Evolutionary conservation across 495 filamentous ascomycete genomes (phyloP), one percentile per base, ranked within the genome.

Genomic region (Usnea hakonensis): DNA sequence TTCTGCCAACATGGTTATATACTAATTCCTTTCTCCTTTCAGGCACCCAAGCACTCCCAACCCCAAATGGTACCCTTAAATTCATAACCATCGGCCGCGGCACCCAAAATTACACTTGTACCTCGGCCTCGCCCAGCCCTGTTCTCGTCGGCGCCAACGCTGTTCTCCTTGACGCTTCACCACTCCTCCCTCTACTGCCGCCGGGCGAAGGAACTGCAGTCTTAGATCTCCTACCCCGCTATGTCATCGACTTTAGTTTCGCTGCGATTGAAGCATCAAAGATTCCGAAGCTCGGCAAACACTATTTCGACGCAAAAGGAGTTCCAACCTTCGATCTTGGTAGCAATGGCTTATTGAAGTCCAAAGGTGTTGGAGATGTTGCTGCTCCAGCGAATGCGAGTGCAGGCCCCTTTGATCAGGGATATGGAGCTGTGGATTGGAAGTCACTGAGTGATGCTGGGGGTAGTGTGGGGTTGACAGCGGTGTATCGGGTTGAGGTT

Each of bases 21-120:
- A 44, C n/a, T 19, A 32, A 28, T 21, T 19, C 28, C 17, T 23
- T 44, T 11, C 11, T 37, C 50, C 23, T 5, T 13, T 17, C 57
- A 64, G 68, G 66, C 28, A 53, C 50, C 50, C 30, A 58, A 7
- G 52, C 68, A 10, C 79, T 89, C 19, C 75, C 79, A 9, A 37
- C 66, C 0, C 83, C 85, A 5, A 70, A 73, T 14, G 64, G 83
- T 40, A 73, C 69, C 16, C 77, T 90, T 59, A 81, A 83, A 71
- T 80, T 82, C 70, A 78, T 90, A 65, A 82, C 79, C 58, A 62
- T 90, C 58, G 88, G 87, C 65, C 85, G 85, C 37, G 88, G 88
- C 58, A 84, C 86, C 64, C 88, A 91, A 67, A 91, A 91, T 77
- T 91, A 91, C 76, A 87, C 82, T 32, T 91, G 88, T 70, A 58